phyloP scores from a whole-genome alignment of 331 rosid genomes.

The Rhamnella rubrinervis region DNA sequence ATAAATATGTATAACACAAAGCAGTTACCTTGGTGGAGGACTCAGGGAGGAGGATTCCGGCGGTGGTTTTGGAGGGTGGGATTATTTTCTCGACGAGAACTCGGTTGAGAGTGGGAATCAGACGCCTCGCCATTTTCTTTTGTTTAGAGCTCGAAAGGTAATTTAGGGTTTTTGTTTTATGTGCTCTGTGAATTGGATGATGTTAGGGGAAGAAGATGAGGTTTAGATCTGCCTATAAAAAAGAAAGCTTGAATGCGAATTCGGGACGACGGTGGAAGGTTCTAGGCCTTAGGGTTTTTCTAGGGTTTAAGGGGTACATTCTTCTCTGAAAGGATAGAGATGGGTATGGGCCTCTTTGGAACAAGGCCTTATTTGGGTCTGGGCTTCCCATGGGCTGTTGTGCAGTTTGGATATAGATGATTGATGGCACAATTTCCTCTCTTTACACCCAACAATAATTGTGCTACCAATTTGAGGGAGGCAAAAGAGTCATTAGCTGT shows the following conservation, averaged over 20 bases:
- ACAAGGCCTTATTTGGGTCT: no score
- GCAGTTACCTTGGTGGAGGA: conserved; percentile 63
- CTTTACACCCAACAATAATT: no score
- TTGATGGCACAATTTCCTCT: no score
- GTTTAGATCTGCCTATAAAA: conserved; percentile 15
- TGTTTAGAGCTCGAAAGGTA: background rate
- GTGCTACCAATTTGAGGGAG: no score
- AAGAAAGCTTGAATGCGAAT: background rate
- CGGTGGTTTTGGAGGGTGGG: conserved; percentile 76
- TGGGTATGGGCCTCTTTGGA: background rate
- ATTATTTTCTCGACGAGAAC: conserved; percentile 74
- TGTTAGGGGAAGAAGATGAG: background rate
- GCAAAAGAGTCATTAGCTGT: no score
- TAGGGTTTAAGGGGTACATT: conserved; percentile 17
- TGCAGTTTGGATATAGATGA: no score
- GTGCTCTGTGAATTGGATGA: background rate
- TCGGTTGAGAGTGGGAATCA: conserved; percentile 77
- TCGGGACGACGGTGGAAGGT: conserved; percentile 51
- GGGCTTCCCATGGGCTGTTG: background rate
- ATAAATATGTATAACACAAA: background rate
- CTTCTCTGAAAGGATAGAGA: background rate
- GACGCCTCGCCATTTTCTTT: conserved; percentile 69
- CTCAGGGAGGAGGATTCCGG: conserved; percentile 87
- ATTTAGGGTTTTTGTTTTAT: background rate
- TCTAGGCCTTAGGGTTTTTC: conserved; percentile 45